Evolutionary conservation across 2,329 filamentous ascomycete genomes (phyloP).

Genomic region (Aspergillus transmontanensis): DNA sequence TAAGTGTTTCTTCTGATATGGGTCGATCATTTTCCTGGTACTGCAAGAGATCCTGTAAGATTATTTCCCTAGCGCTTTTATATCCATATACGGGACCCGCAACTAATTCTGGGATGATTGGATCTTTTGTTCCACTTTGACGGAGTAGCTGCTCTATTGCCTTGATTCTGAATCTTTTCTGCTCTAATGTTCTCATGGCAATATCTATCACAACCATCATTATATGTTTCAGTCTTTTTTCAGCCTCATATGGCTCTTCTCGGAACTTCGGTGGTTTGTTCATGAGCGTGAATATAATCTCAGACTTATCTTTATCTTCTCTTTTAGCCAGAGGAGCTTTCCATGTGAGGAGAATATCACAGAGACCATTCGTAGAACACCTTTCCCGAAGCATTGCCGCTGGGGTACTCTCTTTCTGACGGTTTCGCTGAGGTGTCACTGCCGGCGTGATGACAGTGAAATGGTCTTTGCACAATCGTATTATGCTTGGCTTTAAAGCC

Average conservation of each 20-base stretch:
- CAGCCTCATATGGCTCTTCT: no score
- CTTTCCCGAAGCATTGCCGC: neutral
- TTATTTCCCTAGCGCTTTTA: no score
- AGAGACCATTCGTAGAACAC: neutral
- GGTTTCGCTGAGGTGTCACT: neutral
- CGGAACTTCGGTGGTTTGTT: no score
- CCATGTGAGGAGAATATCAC: neutral
- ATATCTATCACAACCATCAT: neutral
- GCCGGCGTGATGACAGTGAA: neutral
- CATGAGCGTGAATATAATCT: no score
- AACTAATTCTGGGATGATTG: neutral
- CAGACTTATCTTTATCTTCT: neutral
- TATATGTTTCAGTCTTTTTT: neutral
- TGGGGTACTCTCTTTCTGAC: neutral
- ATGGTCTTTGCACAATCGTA: neutral
- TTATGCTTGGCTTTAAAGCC: neutral
- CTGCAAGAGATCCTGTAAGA: neutral
- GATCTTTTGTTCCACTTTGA: neutral
- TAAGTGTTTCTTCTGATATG: neutral
- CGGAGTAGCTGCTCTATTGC: neutral
- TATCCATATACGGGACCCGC: no score
- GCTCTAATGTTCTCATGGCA: neutral
- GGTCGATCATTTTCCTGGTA: neutral
- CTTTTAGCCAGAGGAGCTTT: neutral
- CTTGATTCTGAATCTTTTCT: accelerated